A percentile compares a stretch with the other conserved stretches of the same genome.
Evolutionary conservation across 148 eudicot genomes (phyloP).

Genomic region (Silene conica): DNA sequence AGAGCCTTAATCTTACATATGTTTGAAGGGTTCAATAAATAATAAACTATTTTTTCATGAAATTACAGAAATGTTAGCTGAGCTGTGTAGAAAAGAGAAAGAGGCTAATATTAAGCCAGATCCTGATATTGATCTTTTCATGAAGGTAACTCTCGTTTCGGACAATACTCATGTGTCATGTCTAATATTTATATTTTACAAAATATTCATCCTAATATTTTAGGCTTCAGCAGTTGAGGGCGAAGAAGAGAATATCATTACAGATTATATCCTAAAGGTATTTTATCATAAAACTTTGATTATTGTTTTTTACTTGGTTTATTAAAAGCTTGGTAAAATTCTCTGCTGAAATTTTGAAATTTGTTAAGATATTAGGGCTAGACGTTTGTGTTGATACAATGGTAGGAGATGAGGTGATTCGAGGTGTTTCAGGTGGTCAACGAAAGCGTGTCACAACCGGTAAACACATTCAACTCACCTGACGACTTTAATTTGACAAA

Average conservation of each 20-base stretch:
- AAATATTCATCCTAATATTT: not conserved
- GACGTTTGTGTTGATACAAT: slow-evolving; percentile 76
- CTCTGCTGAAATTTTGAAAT: not conserved
- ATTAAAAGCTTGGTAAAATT: too few relatives aligned
- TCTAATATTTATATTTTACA: too few relatives aligned
- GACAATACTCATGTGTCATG: too few relatives aligned
- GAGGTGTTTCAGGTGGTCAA: slow-evolving; percentile 86
- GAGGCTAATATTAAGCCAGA: slow-evolving; percentile 69
- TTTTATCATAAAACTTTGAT: not conserved
- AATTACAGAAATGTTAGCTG: slow-evolving; percentile 56
- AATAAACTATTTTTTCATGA: not conserved
- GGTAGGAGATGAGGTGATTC: slow-evolving; percentile 67
- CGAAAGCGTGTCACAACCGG: slow-evolving; percentile 80
- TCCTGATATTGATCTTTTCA: slow-evolving; percentile 63
- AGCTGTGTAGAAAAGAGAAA: slow-evolving; percentile 67
- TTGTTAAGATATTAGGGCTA: slow-evolving; percentile 55
- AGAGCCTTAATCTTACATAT: not conserved
- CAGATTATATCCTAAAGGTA: slow-evolving; percentile 75
- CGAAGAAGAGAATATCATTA: slow-evolving; percentile 51
- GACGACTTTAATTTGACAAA: not conserved
- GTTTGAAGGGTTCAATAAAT: not conserved
- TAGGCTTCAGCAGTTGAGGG: slow-evolving; percentile 63
- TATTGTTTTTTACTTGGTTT: not conserved
- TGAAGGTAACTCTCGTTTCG: slow-evolving; percentile 45
- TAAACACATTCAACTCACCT: slow-evolving; percentile 15